Base-by-base conservation (phyloP, 306 rosid species). In the Adenanthera pavonina region DNA sequence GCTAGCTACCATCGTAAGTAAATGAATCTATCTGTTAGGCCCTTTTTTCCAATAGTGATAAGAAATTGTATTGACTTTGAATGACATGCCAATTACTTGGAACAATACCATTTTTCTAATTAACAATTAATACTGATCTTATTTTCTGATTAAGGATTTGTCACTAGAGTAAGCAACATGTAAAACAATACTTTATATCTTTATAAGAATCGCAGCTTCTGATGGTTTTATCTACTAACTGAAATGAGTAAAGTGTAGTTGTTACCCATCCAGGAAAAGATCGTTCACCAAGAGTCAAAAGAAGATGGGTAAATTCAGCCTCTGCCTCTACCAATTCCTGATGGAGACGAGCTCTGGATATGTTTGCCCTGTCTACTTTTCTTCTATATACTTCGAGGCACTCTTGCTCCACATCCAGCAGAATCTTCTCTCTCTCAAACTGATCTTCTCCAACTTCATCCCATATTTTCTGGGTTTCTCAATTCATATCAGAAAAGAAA, bases 401-500 rank as follows among this genome's bases (percentile, higher is more conserved):
- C 68, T 93, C 99, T 75, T 92, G 99, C 84, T 93, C 98, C 81
- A 95, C 86, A 82, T 95, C 92, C 60, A 93, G 81, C 80, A 95
- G 87, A 88, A 93, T 89, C 83, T 92, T 95, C 84, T 93, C 99
- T 81, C 97, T 91, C 69, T 90, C 97, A 41, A 87, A 87, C 77
- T 93, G 88, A 52, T 93, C 98, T 89, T 93, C 98, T 83, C 99
- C 99, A 48, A 95, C 89, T 93, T 95, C 99, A 46, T 95, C 93
- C 99, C 98, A 95, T 69, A 95, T 95, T 84, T 91, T 93, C 99
- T 95, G 87, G 65, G 19, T 19, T 68, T 78, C 61, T 87, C 77
- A 84, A 78, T 68, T 62, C 14, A 61, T 73, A 56, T 41, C 16
- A 76, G 25, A 38, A 48, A 78, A 62, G 11, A 68, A 82, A 75